A percentile compares a stretch with the other conserved stretches of the same genome.
Conservation (phyloP, 371 early-diverging fungal species). For the Mortierella sp. region DNA sequence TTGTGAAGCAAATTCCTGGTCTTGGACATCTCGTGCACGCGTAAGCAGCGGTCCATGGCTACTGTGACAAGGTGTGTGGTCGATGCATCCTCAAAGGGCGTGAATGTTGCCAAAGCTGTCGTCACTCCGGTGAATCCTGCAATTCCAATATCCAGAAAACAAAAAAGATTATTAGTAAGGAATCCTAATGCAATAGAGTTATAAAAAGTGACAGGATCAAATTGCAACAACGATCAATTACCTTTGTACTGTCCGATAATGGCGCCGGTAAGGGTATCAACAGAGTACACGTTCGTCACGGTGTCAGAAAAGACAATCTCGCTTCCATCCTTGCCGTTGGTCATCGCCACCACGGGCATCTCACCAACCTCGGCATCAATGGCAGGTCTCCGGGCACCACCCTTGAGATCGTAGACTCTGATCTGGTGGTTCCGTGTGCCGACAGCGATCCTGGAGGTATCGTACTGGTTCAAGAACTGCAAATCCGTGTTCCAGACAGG, state of each 20-base stretch:
- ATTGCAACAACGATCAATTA: constrained; percentile 8
- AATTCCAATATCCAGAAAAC: constrained; percentile 25
- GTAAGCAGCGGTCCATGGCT: constrained; percentile 83
- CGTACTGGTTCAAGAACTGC: constrained; percentile 76
- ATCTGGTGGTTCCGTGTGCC: constrained; percentile 86
- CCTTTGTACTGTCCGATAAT: constrained; percentile 65
- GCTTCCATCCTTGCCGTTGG: constrained; percentile 60
- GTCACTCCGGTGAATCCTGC: constrained; percentile 85
- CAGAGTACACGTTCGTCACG: constrained; percentile 74
- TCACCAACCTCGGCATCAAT: constrained; percentile 77
- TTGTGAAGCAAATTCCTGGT: constrained; percentile 73
- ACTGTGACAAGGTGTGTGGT: constrained; percentile 70
- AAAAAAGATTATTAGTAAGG: background rate
- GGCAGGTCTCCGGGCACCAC: constrained; percentile 76
- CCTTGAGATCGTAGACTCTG: constrained; percentile 85
- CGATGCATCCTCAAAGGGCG: constrained; percentile 39
- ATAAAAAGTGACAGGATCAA: background rate
- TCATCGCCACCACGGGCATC: constrained; percentile 69
- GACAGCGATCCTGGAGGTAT: constrained; percentile 69
- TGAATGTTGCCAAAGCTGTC: constrained; percentile 63
- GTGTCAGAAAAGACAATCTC: constrained; percentile 88
- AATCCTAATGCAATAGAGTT: background rate
- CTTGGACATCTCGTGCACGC: constrained; percentile 80
- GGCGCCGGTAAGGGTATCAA: constrained; percentile 78
- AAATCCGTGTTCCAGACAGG: constrained; percentile 93